These are phyloP conservation scores for Cladosporium cucumerinum DNA, from an alignment of 2,329 filamentous ascomycete genomes.

Conservation along the genomic window DNA sequence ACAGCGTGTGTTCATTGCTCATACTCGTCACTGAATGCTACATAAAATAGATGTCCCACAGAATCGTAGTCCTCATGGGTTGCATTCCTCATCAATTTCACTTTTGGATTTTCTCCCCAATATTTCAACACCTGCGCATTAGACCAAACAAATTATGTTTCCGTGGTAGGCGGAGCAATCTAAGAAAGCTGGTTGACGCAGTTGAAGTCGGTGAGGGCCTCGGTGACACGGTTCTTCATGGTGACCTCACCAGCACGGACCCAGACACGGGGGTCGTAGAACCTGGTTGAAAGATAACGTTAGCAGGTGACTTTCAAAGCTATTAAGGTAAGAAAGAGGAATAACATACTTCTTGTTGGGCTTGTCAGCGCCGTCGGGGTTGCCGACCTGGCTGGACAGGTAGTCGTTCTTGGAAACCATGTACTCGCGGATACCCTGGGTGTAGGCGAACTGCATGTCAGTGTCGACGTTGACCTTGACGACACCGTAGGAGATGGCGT, in stretches of 20 bases:
- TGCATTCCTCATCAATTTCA: background rate
- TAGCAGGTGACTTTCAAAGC: constrained; percentile 32
- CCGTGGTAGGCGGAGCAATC: background rate
- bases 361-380: constrained; percentile 94
- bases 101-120: constrained; percentile 2
- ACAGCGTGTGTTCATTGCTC: constrained; percentile 12
- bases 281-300: constrained; percentile 29
- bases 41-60: background rate
- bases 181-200: constrained; percentile 62
- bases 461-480: constrained; percentile 99
- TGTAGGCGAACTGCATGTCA: constrained; percentile 94
- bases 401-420: constrained; percentile 94
- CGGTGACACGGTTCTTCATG: constrained; percentile 77
- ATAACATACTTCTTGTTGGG: constrained; percentile 82
- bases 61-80: background rate
- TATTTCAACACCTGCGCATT: constrained; percentile 3
- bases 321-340: background rate
- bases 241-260: constrained; percentile 96
- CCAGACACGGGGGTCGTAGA: constrained; percentile 80
- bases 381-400: constrained; percentile 79
- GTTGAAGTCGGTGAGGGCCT: constrained; percentile 90
- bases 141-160: background rate
- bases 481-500: constrained; percentile 88
- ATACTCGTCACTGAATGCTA: constrained; percentile 6
- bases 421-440: constrained; percentile 90